These are phyloP conservation scores for Glycine soja DNA, from an alignment of 306 rosid species.

Conservation along the genomic window DNA sequence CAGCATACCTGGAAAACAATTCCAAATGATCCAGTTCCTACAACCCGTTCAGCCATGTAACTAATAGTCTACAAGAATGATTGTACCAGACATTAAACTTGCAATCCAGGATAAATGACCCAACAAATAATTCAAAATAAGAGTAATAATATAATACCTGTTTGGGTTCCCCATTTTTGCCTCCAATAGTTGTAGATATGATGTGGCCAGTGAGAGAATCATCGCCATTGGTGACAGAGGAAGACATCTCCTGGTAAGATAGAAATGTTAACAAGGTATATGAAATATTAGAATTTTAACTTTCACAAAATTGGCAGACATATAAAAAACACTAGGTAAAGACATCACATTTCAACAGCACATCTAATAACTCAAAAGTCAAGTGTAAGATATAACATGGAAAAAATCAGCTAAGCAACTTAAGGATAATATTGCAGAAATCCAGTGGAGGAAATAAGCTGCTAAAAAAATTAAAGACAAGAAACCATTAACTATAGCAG, in stretches of 20 bases:
- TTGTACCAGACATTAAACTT: conserved; percentile 48
- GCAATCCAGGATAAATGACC: conserved; percentile 23
- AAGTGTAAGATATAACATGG: background rate
- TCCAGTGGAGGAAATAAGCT: conserved; percentile 16
- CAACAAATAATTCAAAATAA: conserved; percentile 13
- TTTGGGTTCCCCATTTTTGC: conserved; percentile 96
- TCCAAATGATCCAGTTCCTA: conserved; percentile 95
- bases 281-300: conserved; percentile 17
- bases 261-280: conserved; percentile 7
- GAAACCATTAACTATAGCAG: no score
- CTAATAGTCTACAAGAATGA: conserved; percentile 81
- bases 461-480: background rate
- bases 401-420: conserved; percentile 8
- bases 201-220: conserved; percentile 94
- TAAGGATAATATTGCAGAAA: conserved; percentile 1
- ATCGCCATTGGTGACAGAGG: conserved; percentile 76
- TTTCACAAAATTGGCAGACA: background rate
- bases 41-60: conserved; percentile 96
- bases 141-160: conserved; percentile 59
- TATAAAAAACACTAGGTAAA: background rate
- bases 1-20: conserved; percentile 90
- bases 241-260: conserved; percentile 75
- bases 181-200: conserved; percentile 93
- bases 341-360: background rate
- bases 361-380: background rate